Evolutionary conservation across 2,329 filamentous ascomycete species (phyloP).

Genomic region (Macrophomina phaseolina): DNA sequence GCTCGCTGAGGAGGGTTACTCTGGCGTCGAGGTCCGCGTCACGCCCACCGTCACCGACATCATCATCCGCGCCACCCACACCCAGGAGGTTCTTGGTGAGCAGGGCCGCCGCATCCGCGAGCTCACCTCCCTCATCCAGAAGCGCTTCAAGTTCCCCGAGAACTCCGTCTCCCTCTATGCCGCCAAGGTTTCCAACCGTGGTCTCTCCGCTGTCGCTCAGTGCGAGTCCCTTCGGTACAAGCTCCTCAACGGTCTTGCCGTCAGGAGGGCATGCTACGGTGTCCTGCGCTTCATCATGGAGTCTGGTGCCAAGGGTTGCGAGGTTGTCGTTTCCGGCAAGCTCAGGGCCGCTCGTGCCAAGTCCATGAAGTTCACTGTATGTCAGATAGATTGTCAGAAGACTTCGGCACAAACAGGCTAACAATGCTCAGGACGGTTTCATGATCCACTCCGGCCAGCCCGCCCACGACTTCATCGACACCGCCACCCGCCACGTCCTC

Average conservation of each 20-base stretch:
- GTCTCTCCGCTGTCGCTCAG: constrained; percentile 99
- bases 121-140: constrained; percentile 99
- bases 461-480: constrained; percentile 99
- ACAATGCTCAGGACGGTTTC: constrained; percentile 77
- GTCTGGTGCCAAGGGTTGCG: constrained; percentile 98
- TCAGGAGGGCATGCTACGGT: constrained; percentile 99
- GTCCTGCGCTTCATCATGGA: constrained; percentile 99
- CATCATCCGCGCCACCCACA: constrained; percentile 99
- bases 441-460: constrained; percentile 99
- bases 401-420: constrained; percentile 31
- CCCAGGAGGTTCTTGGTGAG: constrained; percentile 99
- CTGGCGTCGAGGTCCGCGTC: constrained; percentile 99
- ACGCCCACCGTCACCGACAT: constrained; percentile 99
- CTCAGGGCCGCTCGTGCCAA: constrained; percentile 98
- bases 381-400: constrained; percentile 36
- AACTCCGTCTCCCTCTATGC: constrained; percentile 99
- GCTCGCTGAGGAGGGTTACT: constrained; percentile 99
- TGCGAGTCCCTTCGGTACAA: constrained; percentile 99
- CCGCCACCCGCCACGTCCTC: constrained; percentile 97
- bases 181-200: constrained; percentile 99
- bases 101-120: constrained; percentile 99
- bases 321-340: constrained; percentile 99
- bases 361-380: constrained; percentile 99
- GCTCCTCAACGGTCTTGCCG: constrained; percentile 98
- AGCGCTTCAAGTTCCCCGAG: constrained; percentile 99